phyloP scores from a whole-genome alignment of 257 asterid genomes.

The Fraxinus cuspidata region DNA sequence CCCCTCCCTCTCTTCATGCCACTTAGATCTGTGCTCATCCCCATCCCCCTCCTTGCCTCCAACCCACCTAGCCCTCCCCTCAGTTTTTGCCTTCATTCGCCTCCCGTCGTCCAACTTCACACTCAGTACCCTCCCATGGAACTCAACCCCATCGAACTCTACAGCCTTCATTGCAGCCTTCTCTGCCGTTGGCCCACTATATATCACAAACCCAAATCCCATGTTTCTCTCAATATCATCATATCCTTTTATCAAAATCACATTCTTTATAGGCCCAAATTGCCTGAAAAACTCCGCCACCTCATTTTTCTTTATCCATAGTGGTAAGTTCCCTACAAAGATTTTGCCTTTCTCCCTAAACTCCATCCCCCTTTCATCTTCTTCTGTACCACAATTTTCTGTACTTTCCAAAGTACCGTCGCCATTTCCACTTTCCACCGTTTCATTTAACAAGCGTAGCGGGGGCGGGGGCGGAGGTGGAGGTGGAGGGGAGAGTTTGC shows the following conservation, averaged over 20 bases:
- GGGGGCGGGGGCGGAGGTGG: constrained; percentile 45
- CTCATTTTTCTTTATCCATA: constrained; percentile 82
- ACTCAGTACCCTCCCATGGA: constrained; percentile 86
- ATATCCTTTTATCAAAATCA: constrained; percentile 78
- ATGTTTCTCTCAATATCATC: constrained; percentile 77
- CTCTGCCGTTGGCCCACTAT: constrained; percentile 67
- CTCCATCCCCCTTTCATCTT: constrained; percentile 39
- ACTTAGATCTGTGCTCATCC: constrained; percentile 57
- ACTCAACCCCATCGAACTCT: constrained; percentile 95
- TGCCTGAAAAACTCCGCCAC: constrained; percentile 88
- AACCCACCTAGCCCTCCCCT: constrained; percentile 58
- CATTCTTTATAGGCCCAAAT: constrained; percentile 85
- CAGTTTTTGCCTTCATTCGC: constrained; percentile 52
- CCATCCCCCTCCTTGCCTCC: constrained; percentile 48
- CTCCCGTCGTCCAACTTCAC: constrained; percentile 92
- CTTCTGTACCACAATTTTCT: constrained; percentile 26
- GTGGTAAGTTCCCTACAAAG: constrained; percentile 88
- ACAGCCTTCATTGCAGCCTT: constrained; percentile 92
- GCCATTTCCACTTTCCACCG: constrained; percentile 19
- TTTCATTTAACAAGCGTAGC: constrained; percentile 25
- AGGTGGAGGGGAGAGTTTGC: constrained; percentile 65
- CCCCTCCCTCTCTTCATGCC: constrained; percentile 95
- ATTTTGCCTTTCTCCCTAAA: constrained; percentile 82
- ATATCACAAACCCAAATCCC: constrained; percentile 95
- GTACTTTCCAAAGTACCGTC: constrained; percentile 27